Conservation (phyloP, 768 basidiomycete species). For the Mycena rosella region DNA sequence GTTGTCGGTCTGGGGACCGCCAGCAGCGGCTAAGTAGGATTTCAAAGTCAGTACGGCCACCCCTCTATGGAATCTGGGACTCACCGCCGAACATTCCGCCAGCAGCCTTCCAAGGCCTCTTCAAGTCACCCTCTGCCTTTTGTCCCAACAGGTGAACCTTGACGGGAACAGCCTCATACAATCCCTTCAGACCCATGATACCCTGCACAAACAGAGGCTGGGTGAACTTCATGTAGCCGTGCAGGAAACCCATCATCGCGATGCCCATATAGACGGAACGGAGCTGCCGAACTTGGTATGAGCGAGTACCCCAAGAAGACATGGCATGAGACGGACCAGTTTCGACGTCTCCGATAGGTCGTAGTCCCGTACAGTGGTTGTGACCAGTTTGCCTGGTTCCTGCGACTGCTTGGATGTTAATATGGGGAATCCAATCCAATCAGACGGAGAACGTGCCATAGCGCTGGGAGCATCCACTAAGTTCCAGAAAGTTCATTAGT, state of each 20-base stretch:
- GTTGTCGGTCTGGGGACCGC: constrained; percentile 88
- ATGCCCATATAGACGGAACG: constrained; percentile 79
- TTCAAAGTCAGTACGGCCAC: constrained; percentile 14
- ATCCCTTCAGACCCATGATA: constrained; percentile 93
- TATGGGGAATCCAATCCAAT: background rate
- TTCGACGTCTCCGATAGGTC: constrained; percentile 92
- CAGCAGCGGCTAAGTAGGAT: constrained; percentile 59
- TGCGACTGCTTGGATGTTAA: constrained; percentile 55
- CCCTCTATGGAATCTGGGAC: constrained; percentile 36
- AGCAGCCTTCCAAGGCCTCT: constrained; percentile 87
- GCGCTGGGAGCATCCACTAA: constrained; percentile 81
- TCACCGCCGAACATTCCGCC: constrained; percentile 79
- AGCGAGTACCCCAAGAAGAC: background rate
- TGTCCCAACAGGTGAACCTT: constrained; percentile 86
- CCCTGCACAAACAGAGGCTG: constrained; percentile 97
- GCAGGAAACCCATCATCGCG: constrained; percentile 93
- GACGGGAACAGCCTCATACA: constrained; percentile 89
- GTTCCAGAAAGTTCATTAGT: constrained; percentile 7
- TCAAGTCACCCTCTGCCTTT: constrained; percentile 86
- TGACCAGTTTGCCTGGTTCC: constrained; percentile 80
- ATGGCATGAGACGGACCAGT: constrained; percentile 58
- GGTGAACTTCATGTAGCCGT: constrained; percentile 94
- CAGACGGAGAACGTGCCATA: constrained; percentile 67
- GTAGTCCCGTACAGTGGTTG: constrained; percentile 95
- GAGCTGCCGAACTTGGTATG: constrained; percentile 54